Evolutionary conservation across 306 rosid genomes (phyloP).

Genomic region (Quercus bicolor): DNA sequence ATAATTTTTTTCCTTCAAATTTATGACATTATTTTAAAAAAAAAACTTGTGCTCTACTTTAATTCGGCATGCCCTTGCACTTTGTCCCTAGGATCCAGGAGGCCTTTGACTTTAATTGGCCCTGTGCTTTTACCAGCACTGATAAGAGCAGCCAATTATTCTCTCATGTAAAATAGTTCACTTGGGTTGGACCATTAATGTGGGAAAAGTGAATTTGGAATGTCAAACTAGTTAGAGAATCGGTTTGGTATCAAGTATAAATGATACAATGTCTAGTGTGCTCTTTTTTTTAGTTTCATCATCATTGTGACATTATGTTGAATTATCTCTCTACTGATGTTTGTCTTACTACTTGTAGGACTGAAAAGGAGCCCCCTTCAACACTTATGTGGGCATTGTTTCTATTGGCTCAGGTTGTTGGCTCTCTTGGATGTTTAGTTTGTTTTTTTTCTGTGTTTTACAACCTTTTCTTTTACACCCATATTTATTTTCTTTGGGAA

Average conservation of each 20-base stretch:
- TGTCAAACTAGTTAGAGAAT: neutral
- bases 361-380: slow-evolving; percentile 86
- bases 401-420: slow-evolving; percentile 86
- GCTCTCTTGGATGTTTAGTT: slow-evolving; percentile 3
- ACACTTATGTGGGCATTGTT: slow-evolving; percentile 92
- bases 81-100: too few species aligned
- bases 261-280: neutral
- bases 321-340: slow-evolving; percentile 22
- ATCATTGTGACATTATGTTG: slow-evolving; percentile 7
- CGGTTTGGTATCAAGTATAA: neutral
- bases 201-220: neutral
- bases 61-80: too few species aligned
- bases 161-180: neutral
- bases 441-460: neutral
- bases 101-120: too few species aligned
- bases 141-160: neutral
- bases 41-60: too few species aligned
- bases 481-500: neutral
- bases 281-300: slow-evolving; percentile 1
- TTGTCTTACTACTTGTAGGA: slow-evolving; percentile 40
- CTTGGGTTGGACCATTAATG: neutral
- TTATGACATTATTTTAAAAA: too few species aligned
- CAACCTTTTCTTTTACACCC: neutral
- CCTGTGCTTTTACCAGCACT: too few species aligned
- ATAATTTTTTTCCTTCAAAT: too few species aligned